Evolutionary conservation across 1,284 basidiomycete genomes (phyloP), one percentile per base, ranked within the genome.

Genomic region (Puccinia novopanici): DNA sequence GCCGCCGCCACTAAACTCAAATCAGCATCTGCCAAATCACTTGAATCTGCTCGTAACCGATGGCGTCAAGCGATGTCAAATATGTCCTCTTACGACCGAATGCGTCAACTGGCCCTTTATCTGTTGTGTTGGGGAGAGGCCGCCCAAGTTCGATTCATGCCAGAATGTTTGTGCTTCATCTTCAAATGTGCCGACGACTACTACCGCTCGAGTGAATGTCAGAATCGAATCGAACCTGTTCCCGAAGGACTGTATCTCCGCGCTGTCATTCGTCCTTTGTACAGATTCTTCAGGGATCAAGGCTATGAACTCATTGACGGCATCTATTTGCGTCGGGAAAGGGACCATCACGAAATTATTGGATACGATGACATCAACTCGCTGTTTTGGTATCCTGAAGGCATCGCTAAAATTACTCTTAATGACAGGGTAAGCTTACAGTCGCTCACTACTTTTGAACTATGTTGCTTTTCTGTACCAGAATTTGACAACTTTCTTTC

Each of bases 181-280:
- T 99, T 99, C 92, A 98, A 99, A 88, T 99, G 97, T 85, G 97
- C 96, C 34, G 96, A 99, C 86, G 96, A 99, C 87, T 99, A 98
- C 87, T 99, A 99, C 87, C 95, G 96, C 67, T 96, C 94, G 22
- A 92, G 95, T n/a, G 97, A 99, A 86, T 99, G 97, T 85, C 97
- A 99, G 87, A 94, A 91, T 86, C 89, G 94, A 79, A 88, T 94
- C 81, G 96, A 98, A 81, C 91, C 95, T 0, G 94, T 98, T 0
- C 94, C 95, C 0, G 97, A 99, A 84, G 97, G 96, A 0, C 88
- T 98, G 22, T 99, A 98, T 86, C 89, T 99, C 40, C 91, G 92
- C 61, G 89, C 93, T 0, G 94, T 99, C 83, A 89, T 96, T 84
- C 96, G 97, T 85, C 97, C 97, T 0, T 87, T 99, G n/a, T 99